Evolutionary conservation across 2,329 filamentous ascomycete genomes (phyloP), one percentile per base, ranked within the genome.

Genomic region (Aureobasidium sp.): DNA sequence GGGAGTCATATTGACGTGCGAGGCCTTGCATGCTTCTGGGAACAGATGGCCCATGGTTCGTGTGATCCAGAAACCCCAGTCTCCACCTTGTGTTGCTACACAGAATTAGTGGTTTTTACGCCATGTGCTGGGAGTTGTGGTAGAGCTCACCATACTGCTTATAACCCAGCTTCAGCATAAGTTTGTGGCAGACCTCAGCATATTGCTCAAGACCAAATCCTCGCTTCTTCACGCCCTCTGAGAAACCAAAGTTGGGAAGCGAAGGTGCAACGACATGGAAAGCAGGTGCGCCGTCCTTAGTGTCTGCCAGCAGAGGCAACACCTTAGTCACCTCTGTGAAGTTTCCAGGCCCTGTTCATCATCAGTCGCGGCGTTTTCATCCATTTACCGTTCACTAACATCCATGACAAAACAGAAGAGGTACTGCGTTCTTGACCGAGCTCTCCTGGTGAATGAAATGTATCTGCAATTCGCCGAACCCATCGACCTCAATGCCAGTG

Each of bases 161-260:
- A 69, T 88, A 91, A 0, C 86, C 86, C 3, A 91, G 78, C 15
- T 80, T 78, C 5, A 82, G 73, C 88, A 91, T 91, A 8, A 91
- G 74, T 61, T 84, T 85, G 70, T 91, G 82, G 66, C 84, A 76
- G 0, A 80, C 79, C 70, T 90, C 84, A 2, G 85, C 84, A 66
- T 87, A 86, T 65, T 87, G 82, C 22, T 76, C 74, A 15, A 83
- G 67, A 2, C 78, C 79, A 63, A 88, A 88, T 0, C 85, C 84
- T 61, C 75, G 76, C 71, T 83, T 77, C 57, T 73, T 74, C 12
- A 80, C 73, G 2, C 73, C 63, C 3, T 60, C n/a, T 15, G 77
- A 80, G 71, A 83, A 84, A 42, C 78, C 81, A 65, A 80, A 84
- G 65, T 82, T 83, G 2, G 81, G 81, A n/a, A 84, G 69, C 0